Percentiles rank a stretch among this genome's conserved stretches.
Conservation (phyloP, 2,329 filamentous ascomycete genomes). For the Botrytis squamosa region DNA sequence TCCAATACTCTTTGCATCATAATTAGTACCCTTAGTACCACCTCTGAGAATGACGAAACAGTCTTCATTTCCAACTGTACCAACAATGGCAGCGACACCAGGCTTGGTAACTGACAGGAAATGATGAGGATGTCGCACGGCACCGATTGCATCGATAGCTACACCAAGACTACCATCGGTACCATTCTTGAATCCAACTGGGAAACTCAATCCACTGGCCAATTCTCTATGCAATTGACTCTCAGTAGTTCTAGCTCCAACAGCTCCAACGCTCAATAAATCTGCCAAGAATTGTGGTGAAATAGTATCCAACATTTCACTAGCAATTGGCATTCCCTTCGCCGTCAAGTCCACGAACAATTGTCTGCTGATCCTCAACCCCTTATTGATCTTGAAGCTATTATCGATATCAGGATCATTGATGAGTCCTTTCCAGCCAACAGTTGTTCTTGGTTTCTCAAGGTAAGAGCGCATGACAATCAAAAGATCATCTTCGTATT, state of each 20-base stretch:
- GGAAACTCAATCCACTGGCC: conserved; percentile 91
- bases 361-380: conserved; percentile 79
- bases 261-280: conserved; percentile 83
- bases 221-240: conserved; percentile 93
- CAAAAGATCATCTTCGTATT: conserved; percentile 83
- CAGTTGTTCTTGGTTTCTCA: conserved; percentile 96
- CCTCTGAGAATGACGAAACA: conserved; percentile 95
- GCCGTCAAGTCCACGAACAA: conserved; percentile 90
- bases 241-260: conserved; percentile 96
- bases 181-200: conserved; percentile 99
- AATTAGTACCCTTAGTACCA: conserved; percentile 92
- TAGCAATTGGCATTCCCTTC: conserved; percentile 93
- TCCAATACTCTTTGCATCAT: conserved; percentile 78
- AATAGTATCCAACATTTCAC: conserved; percentile 97
- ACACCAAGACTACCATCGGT: conserved; percentile 89
- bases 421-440: conserved; percentile 98
- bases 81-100: conserved; percentile 90
- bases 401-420: conserved; percentile 99
- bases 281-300: conserved; percentile 96
- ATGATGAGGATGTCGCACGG: conserved; percentile 88
- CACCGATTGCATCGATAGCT: conserved; percentile 92
- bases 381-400: conserved; percentile 99
- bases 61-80: conserved; percentile 91
- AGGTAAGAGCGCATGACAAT: conserved; percentile 98
- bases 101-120: conserved; percentile 98